Evolutionary conservation across 331 rosid species (phyloP), one percentile per base, ranked within the genome.

Genomic region (Malus hybrid): DNA sequence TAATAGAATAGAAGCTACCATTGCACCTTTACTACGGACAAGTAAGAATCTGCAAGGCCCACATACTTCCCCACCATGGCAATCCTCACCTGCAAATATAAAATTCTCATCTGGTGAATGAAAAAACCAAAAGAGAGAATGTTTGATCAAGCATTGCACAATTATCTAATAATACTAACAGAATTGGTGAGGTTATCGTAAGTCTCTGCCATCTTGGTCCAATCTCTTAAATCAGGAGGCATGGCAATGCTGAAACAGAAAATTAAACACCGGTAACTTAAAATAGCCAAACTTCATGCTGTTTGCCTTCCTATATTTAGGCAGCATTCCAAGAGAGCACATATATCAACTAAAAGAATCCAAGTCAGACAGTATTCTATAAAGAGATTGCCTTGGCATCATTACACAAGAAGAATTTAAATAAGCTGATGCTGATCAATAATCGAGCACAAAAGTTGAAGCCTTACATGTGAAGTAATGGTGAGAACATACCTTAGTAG

Each of bases 61-160:
- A 94, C 96, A 79, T 94, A 94, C 81, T 94, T 94, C 74, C 99
- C 99, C 39, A 94, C 99, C 99, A 94, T 85, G 16, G 99, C 99
- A 83, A 94, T 94, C 82, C 88, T 90, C 76, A 94, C 97, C 99
- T 94, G 84, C 33, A 82, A 73, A 82, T 11, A 76, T 73, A 75
- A 82, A 73, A 71, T 58, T 72, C 42, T 79, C 77, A 76, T 24
- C 56, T 63, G 20, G 28, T 39, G 74, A 58, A 80, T 71, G 61
- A 30, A 29, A 69, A 36, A 42, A 57, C n/a, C 3, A 36, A 70
- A 71, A 56, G 55, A 68, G 75, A 50, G n/a, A 66, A 33, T 12
- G 53, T 46, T 75, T 28, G 58, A 69, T 48, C 70, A 48, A 72
- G 36, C 72, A 34, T 58, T 39, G 62, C 72, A 69, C 78, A 34